phyloP scores from a whole-genome alignment of 148 eudicot species.

The Oxyria digyna region DNA sequence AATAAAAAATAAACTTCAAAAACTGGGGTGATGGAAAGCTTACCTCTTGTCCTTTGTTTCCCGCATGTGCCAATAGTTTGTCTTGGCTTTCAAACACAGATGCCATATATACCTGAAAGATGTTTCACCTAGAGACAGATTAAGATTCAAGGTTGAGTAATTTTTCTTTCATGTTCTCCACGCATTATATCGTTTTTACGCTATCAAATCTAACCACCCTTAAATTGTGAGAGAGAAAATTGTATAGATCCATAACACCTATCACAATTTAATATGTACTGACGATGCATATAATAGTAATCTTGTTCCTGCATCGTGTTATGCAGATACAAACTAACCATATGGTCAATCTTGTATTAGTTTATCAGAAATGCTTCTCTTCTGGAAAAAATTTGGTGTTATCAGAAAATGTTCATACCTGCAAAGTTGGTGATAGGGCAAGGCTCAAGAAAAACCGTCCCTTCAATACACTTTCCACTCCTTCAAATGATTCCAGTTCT shows the following conservation, averaged over 20 bases:
- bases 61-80: constrained; percentile 89
- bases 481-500: constrained; percentile 57
- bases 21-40: not conserved
- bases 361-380: too few species aligned
- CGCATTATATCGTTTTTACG: not conserved
- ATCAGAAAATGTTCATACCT: constrained; percentile 29
- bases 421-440: constrained; percentile 96
- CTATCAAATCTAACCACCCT: not conserved
- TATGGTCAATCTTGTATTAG: not conserved
- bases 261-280: too few species aligned
- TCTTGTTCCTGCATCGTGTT: too few species aligned
- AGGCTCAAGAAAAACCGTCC: constrained; percentile 92
- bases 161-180: not conserved
- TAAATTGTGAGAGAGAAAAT: not conserved
- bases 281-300: too few species aligned
- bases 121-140: not conserved
- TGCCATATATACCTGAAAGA: constrained; percentile 83
- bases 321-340: not conserved
- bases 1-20: not conserved
- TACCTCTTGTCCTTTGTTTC: constrained; percentile 94
- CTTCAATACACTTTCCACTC: constrained; percentile 62
- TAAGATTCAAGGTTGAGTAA: not conserved
- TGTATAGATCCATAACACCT: not conserved
- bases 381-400: too few species aligned
- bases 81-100: constrained; percentile 71